phyloP scores from a whole-genome alignment of 768 basidiomycete genomes.

The Leccinum uliginosum region DNA sequence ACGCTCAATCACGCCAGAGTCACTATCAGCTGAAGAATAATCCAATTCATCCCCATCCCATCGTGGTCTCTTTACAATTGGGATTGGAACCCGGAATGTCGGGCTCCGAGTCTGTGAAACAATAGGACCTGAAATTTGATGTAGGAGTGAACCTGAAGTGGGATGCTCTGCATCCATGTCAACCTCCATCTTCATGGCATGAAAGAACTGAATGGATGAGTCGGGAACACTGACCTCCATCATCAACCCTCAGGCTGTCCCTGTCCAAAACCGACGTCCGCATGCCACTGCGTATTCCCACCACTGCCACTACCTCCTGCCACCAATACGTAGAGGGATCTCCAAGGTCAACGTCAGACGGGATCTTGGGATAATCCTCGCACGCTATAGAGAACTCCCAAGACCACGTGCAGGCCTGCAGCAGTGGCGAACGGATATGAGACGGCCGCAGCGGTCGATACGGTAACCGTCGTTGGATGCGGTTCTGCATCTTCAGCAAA shows the following conservation, averaged over 20 bases:
- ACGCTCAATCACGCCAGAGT: too few relatives aligned
- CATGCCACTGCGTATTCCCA: not conserved
- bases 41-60: too few relatives aligned
- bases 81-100: too few relatives aligned
- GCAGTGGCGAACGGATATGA: slow-evolving; percentile 1
- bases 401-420: not conserved
- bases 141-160: too few relatives aligned
- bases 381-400: not conserved
- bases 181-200: too few relatives aligned
- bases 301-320: not conserved
- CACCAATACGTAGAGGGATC: slow-evolving; percentile 12
- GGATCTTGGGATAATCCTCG: not conserved
- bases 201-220: too few relatives aligned
- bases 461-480: not conserved
- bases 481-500: slow-evolving; percentile 3
- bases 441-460: not conserved
- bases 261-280: not conserved
- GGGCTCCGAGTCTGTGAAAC: too few relatives aligned
- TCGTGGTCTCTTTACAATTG: too few relatives aligned
- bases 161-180: not conserved
- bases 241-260: not conserved
- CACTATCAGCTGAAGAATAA: too few relatives aligned
- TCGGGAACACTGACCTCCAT: not conserved
- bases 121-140: too few relatives aligned
- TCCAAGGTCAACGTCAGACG: not conserved